phyloP scores from a whole-genome alignment of 139 green algal genomes.

The Spirogloea muscicola region DNA sequence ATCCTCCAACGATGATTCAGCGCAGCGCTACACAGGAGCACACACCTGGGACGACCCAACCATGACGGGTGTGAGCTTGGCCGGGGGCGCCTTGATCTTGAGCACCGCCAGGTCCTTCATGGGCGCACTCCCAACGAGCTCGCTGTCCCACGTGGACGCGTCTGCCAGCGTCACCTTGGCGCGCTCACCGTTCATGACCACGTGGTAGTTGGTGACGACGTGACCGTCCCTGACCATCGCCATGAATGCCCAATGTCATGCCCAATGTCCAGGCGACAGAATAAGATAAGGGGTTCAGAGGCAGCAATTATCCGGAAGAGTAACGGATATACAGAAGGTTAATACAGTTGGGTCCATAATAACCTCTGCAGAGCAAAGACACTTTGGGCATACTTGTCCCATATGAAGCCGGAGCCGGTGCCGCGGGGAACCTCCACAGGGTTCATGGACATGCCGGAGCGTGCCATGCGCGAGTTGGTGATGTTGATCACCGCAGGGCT shows the following conservation, averaged over 20 bases:
- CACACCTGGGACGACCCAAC: conserved; percentile 7
- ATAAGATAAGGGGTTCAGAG: background rate
- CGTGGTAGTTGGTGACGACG: background rate
- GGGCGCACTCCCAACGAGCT: conserved; percentile 42
- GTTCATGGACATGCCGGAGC: background rate
- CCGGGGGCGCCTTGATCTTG: conserved; percentile 21
- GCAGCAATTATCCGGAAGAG: background rate
- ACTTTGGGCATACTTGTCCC: background rate
- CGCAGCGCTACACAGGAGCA: background rate
- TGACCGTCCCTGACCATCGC: background rate
- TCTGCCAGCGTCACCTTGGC: conserved; percentile 13
- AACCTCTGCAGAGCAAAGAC: no score
- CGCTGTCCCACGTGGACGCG: conserved; percentile 12
- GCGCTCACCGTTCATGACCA: background rate
- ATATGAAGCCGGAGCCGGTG: background rate
- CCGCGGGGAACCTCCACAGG: background rate
- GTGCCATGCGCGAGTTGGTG: background rate
- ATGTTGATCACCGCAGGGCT: background rate
- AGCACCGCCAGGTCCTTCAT: conserved; percentile 53
- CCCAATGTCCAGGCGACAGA: background rate
- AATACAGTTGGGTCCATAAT: no score
- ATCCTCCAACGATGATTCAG: background rate
- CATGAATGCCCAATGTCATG: no score
- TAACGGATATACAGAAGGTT: background rate
- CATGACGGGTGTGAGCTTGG: conserved; percentile 5